These are phyloP conservation scores for Penicillium paneum DNA, from an alignment of 2,329 filamentous ascomycete species.

Conservation along the genomic window DNA sequence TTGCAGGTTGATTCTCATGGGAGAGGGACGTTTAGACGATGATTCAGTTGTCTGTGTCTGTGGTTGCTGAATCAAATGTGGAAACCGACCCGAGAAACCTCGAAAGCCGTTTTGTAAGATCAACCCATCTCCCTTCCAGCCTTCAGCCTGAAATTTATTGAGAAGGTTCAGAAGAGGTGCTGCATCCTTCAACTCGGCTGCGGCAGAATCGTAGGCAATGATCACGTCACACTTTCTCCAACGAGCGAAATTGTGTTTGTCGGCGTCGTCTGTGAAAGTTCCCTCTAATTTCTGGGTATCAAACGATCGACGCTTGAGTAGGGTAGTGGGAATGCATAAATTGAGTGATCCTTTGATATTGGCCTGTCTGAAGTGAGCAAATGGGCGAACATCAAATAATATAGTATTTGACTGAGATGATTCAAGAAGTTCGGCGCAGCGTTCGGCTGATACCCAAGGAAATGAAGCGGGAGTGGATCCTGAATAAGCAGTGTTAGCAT, in stretches of 20 bases:
- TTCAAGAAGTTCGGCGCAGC: constrained; percentile 58
- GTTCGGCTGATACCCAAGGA: constrained; percentile 48
- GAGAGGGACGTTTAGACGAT: constrained; percentile 48
- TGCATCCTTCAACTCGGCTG: constrained; percentile 75
- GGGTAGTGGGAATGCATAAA: constrained; percentile 89
- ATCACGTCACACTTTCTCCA: constrained; percentile 76
- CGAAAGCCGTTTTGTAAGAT: constrained; percentile 81
- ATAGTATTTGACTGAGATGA: constrained; percentile 56
- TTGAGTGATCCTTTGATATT: constrained; percentile 80
- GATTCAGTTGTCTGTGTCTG: constrained; percentile 30
- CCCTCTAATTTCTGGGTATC: constrained; percentile 82
- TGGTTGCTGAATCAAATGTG: constrained; percentile 44
- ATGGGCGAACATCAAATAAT: constrained; percentile 80
- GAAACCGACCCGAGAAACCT: constrained; percentile 66
- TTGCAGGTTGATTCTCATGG: constrained; percentile 51
- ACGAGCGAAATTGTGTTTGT: constrained; percentile 68
- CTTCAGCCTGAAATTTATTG: constrained; percentile 86
- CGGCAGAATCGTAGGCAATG: constrained; percentile 80
- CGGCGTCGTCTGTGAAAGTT: constrained; percentile 71
- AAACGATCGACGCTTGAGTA: constrained; percentile 87
- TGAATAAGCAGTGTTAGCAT: constrained; percentile 7
- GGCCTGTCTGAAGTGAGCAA: constrained; percentile 72
- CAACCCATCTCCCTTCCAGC: constrained; percentile 69
- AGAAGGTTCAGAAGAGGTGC: constrained; percentile 77
- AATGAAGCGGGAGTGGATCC: constrained; percentile 8